phyloP scores from a whole-genome alignment of 768 basidiomycete genomes.

The Hypholoma sublateritium region DNA sequence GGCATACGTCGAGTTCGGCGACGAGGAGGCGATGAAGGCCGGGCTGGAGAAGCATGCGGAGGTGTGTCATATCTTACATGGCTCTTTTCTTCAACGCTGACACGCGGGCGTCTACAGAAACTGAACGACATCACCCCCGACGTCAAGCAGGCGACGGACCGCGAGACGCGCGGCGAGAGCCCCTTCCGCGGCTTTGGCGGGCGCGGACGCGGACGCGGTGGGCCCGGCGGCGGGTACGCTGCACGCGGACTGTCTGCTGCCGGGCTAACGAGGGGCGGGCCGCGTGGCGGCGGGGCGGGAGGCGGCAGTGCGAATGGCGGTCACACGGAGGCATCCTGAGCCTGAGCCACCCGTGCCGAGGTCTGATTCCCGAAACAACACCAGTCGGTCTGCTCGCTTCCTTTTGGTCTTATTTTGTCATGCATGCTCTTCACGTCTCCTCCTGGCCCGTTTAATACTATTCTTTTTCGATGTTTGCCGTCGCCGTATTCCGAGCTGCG shows the following conservation, averaged over 20 bases:
- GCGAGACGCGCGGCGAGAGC: conserved; percentile 41
- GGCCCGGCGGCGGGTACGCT: conserved; percentile 60
- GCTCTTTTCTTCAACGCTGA: conserved; percentile 8
- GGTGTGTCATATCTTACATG: conserved; percentile 41
- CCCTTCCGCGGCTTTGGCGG: conserved; percentile 33
- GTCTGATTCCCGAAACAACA: not conserved
- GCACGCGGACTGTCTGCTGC: conserved; percentile 68
- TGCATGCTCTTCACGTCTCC: not conserved
- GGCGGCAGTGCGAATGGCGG: conserved; percentile 3
- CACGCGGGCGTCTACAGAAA: conserved; percentile 43
- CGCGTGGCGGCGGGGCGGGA: conserved; percentile 9
- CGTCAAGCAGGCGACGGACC: conserved; percentile 70
- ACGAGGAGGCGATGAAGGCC: conserved; percentile 81
- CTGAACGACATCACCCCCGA: conserved; percentile 66
- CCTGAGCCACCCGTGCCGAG: not conserved
- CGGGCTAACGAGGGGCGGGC: conserved; percentile 50
- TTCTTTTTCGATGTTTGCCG: not conserved
- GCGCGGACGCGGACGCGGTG: conserved; percentile 48
- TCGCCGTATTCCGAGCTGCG: not conserved
- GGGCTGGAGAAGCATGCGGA: conserved; percentile 75
- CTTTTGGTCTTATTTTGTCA: not conserved
- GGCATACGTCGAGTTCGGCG: conserved; percentile 88
- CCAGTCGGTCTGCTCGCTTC: not conserved
- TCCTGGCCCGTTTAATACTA: not conserved
- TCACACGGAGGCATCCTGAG: not conserved